These are phyloP conservation scores for Phytophthora tubulina DNA, from an alignment of 352 stramenopile genomes.

Conservation along the genomic window DNA sequence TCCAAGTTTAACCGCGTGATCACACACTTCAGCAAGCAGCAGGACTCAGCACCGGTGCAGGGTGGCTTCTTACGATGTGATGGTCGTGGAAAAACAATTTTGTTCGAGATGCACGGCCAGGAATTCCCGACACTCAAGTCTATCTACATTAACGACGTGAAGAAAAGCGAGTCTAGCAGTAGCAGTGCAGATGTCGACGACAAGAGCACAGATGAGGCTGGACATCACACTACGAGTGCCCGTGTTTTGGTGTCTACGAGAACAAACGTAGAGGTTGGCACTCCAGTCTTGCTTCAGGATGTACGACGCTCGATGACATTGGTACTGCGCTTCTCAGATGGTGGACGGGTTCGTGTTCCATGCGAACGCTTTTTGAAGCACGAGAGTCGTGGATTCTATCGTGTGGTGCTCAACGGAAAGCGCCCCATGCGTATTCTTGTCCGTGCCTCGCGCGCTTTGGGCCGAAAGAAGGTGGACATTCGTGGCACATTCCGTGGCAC, in stretches of 20 bases:
- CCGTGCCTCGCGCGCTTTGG: constrained; percentile 36
- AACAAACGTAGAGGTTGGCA: constrained; percentile 48
- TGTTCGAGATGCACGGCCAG: constrained; percentile 77
- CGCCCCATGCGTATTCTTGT: constrained; percentile 69
- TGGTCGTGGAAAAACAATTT: constrained; percentile 73
- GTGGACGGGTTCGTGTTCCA: constrained; percentile 55
- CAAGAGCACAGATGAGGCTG: constrained; percentile 13
- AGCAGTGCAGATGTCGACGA: constrained; percentile 22
- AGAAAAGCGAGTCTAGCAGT: constrained; percentile 2
- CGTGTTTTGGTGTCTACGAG: constrained; percentile 33
- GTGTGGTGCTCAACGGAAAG: constrained; percentile 58
- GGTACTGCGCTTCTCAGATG: constrained; percentile 69
- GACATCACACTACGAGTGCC: constrained; percentile 4
- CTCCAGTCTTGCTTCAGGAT: constrained; percentile 50
- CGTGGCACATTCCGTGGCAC: constrained; percentile 63
- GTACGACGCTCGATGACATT: constrained; percentile 60
- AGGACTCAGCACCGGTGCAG: constrained; percentile 61
- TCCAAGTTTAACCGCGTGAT: constrained; percentile 89
- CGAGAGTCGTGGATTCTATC: constrained; percentile 59
- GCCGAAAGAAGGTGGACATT: constrained; percentile 45
- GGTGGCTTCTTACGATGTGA: constrained; percentile 82
- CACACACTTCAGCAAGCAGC: constrained; percentile 79
- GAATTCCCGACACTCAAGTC: constrained; percentile 59
- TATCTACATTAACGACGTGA: constrained; percentile 57
- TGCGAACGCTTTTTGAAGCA: constrained; percentile 58